These are phyloP conservation scores for Schwanniomyces sp. DNA, from an alignment of 805 yeast genomes.

Conservation along the genomic window DNA sequence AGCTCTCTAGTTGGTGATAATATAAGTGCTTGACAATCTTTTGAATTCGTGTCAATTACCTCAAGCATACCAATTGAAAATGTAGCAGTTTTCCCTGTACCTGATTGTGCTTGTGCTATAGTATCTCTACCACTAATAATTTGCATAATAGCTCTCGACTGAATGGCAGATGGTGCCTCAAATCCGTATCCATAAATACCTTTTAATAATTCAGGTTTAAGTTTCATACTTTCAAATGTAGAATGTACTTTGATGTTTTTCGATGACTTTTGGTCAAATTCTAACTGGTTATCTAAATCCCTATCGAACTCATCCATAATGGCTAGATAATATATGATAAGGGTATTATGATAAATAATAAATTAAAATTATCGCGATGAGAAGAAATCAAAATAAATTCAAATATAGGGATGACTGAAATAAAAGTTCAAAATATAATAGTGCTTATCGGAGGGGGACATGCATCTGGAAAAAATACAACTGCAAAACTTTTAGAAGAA, in stretches of 20 bases:
- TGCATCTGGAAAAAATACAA: slow-evolving; percentile 52
- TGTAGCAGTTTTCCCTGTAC: slow-evolving; percentile 99
- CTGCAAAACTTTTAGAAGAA: slow-evolving; percentile 35
- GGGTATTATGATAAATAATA: background rate
- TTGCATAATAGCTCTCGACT: slow-evolving; percentile 94
- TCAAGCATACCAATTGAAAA: slow-evolving; percentile 93
- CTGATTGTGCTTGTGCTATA: slow-evolving; percentile 98
- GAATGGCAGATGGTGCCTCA: slow-evolving; percentile 96
- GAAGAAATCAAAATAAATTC: background rate
- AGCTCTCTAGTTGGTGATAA: slow-evolving; percentile 96
- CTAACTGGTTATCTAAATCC: slow-evolving; percentile 56
- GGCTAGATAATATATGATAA: background rate
- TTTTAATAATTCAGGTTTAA: slow-evolving; percentile 38
- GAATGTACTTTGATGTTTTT: slow-evolving; percentile 57
- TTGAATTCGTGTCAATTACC: slow-evolving; percentile 69
- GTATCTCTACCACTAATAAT: slow-evolving; percentile 93
- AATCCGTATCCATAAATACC: slow-evolving; percentile 88
- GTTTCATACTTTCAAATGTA: slow-evolving; percentile 41
- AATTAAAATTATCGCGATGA: background rate
- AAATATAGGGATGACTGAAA: background rate
- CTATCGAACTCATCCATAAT: slow-evolving; percentile 54
- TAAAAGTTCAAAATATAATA: slow-evolving; percentile 19
- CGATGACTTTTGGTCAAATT: slow-evolving; percentile 39
- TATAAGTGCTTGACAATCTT: slow-evolving; percentile 85
- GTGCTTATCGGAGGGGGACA: slow-evolving; percentile 64